Percentiles rank a stretch among this genome's conserved stretches.
Conservation (phyloP, 148 eudicot species). For the Vaccinium myrtillus region DNA sequence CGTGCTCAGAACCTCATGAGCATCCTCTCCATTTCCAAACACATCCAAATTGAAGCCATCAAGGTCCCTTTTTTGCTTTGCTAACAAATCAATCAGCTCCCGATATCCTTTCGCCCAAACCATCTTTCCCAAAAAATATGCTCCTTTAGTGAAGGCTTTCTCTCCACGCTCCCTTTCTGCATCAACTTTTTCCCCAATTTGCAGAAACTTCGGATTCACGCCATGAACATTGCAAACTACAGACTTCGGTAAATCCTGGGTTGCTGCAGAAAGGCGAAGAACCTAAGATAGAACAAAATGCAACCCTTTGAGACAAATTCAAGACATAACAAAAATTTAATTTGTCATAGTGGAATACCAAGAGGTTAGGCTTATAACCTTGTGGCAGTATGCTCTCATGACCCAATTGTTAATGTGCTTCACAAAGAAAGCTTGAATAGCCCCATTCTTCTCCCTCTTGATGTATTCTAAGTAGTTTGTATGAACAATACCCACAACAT, state of each 20-base stretch:
- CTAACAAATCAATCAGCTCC: slow-evolving; percentile 81
- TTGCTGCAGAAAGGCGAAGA: slow-evolving; percentile 97
- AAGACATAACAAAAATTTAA: background rate
- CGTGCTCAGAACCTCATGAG: slow-evolving; percentile 75
- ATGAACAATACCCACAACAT: slow-evolving; percentile 96
- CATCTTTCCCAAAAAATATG: slow-evolving; percentile 97
- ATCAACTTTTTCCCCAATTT: slow-evolving; percentile 87
- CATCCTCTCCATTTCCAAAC: slow-evolving; percentile 94
- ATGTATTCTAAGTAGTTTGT: slow-evolving; percentile 98
- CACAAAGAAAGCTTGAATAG: slow-evolving; percentile 85
- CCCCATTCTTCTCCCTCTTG: slow-evolving; percentile 97
- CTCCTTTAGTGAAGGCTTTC: slow-evolving; percentile 84
- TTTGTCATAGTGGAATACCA: background rate
- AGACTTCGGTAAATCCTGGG: slow-evolving; percentile 90
- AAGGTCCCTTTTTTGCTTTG: slow-evolving; percentile 78
- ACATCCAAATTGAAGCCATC: slow-evolving; percentile 78
- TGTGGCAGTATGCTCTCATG: slow-evolving; percentile 80
- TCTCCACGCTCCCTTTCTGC: slow-evolving; percentile 81
- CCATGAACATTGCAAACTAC: slow-evolving; percentile 92
- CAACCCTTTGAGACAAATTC: background rate
- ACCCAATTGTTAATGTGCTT: slow-evolving; percentile 86
- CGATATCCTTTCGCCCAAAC: slow-evolving; percentile 99
- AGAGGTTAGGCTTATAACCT: slow-evolving; percentile 47
- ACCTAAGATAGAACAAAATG: slow-evolving; percentile 43
- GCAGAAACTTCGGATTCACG: slow-evolving; percentile 83